Evolutionary conservation across 2,329 filamentous ascomycete species (phyloP), one percentile per base, ranked within the genome.

Genomic region (Xylariaceae sp.): DNA sequence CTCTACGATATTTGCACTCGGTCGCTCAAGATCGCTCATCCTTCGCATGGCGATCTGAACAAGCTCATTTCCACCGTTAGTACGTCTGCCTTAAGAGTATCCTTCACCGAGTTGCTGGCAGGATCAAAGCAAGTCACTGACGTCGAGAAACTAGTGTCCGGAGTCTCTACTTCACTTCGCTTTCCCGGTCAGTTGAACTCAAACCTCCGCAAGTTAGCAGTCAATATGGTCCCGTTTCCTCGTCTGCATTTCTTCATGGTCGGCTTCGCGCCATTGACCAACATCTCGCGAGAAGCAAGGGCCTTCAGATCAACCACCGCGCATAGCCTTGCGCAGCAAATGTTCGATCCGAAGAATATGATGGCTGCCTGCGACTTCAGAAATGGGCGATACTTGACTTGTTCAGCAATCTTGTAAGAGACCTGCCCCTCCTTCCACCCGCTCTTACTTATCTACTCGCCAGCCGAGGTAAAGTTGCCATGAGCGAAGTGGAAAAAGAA

Each of bases 181-280:
- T 99, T 99, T 89, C 94, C 94, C 50, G 94, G 94, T 73, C 94
- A 99, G 83, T 87, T 99, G 63, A 99, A 99, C 89, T 99, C 94
- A 71, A 94, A 99, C 74, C 89, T 99, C 64, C 90, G 94, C 80
- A 99, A 99, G 83, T 80, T 99, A 69, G 94, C 94, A 64, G 94
- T 99, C 76, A 99, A 99, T 89, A 99, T 99, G 82, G 94, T 99
- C 77, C 94, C 94, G 57, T 99, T 99, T 89, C 94, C 94, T 64
- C 94, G 94, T 90, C 90, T 99, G 59, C 94, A 99, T 79, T 99
- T 99, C 87, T 99, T 99, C 86, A 99, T 99, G 94, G 94, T 99
- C 73, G 94, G 94, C 74, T 99, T 97, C 73, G 92, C 94, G 75
- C 94, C 94, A 71, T 84, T 99, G 68, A 99, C 94, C 73, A 95